A percentile compares a stretch with the other conserved stretches of the same genome.
Conservation (phyloP, 108 stramenopile genomes). For the Cylindrotheca fusiformis region DNA sequence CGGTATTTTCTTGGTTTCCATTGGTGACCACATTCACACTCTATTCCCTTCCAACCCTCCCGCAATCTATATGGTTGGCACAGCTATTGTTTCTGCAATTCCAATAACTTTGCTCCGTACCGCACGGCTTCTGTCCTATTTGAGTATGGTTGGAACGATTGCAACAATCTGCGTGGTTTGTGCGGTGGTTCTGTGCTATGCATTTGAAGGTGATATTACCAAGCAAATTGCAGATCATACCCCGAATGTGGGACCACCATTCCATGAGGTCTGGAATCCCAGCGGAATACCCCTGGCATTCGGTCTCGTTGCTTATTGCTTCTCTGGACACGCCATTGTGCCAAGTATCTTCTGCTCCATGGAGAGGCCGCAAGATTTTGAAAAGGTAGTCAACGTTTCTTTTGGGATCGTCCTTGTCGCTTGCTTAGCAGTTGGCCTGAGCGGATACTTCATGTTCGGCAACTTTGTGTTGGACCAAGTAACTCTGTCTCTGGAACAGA, state of each 20-base stretch:
- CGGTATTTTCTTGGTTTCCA: conserved; percentile 73
- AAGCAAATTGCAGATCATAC: conserved; percentile 22
- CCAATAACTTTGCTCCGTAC: conserved; percentile 64
- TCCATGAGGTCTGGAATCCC: conserved; percentile 31
- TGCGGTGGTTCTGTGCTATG: conserved; percentile 50
- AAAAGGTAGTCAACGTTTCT: conserved; percentile 61
- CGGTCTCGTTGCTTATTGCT: conserved; percentile 76
- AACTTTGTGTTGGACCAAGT: conserved; percentile 75
- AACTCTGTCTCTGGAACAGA: conserved; percentile 65
- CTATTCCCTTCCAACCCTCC: conserved; percentile 56
- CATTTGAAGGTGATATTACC: conserved; percentile 48
- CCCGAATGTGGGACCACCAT: conserved; percentile 24
- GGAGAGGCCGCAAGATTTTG: conserved; percentile 71
- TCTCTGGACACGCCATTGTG: conserved; percentile 80
- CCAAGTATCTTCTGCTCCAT: conserved; percentile 79
- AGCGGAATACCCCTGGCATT: conserved; percentile 55
- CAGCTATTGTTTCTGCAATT: conserved; percentile 45
- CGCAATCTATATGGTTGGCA: conserved; percentile 53
- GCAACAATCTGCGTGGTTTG: conserved; percentile 64
- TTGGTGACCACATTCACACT: conserved; percentile 66
- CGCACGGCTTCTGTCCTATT: conserved; percentile 64
- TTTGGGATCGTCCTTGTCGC: conserved; percentile 48
- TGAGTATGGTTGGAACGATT: conserved; percentile 70
- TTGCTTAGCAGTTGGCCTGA: conserved; percentile 60
- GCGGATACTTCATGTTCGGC: conserved; percentile 82